Base-by-base conservation (phyloP, 129 eudicot species). In the Tagetes patula region DNA sequence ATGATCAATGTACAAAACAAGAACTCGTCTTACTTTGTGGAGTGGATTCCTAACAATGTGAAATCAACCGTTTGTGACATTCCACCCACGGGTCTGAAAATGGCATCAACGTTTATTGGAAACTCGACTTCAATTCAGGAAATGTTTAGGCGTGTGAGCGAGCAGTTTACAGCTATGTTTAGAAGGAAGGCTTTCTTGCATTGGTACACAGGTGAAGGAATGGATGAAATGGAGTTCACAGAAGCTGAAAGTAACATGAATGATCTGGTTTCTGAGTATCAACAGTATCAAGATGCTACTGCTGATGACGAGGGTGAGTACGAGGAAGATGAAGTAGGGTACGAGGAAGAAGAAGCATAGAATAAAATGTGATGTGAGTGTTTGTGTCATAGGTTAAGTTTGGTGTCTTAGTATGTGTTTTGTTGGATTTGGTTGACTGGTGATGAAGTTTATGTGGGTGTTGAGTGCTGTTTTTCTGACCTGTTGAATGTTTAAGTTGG, bases 1-100 rank as follows among this genome's bases (percentile, higher is more conserved):
- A 88, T 88, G 95, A 88, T 89, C 79, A 86, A 86, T 60, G 96
- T 89, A 3, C 96, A 89, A 70, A 89, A 89, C 84, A 89, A 89
- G 81, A 89, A 89, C 77, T 89, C 96, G 1, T 89, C 96, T 0
- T 88, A 88, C 85, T 88, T 88, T 74, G 95, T 88, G 0, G 95
- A 88, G 70, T 89, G 96, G 91, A 89, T 89, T 1, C 96, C 96
- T 6, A 86, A 89, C 71, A 89, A 89, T 8, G 96, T 89, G 63
- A 89, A 89, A 68, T 89, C 92, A 31, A 89, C 87, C 4, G 92
- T 89, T 7, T 89, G 96, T 65, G 96, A 89, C 72, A 87, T 89
- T 8, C 96, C 96, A 0, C 96, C 96, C 1, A 82, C 87, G 1
- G 91, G 96, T 9, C 58, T 88, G 63, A 83, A 81, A 70, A 88